Evolutionary conservation across 495 filamentous ascomycete genomes (phyloP).

Genomic region (Patellaria atrata): DNA sequence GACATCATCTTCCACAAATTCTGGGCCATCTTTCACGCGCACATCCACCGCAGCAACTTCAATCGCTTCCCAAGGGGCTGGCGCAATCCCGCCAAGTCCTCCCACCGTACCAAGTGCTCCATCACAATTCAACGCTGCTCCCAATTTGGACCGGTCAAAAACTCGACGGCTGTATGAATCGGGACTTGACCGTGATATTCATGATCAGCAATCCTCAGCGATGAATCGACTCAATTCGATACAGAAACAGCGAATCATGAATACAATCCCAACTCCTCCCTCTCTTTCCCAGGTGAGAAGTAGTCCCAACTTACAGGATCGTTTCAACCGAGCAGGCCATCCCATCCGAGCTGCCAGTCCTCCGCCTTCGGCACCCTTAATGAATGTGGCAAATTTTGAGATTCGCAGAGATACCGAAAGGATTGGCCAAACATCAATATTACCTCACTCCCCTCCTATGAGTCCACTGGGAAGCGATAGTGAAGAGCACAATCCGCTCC

Average conservation of each 20-base stretch:
- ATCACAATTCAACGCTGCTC: slow-evolving; percentile 23
- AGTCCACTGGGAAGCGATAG: slow-evolving; percentile 62
- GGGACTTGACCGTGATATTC: slow-evolving; percentile 60
- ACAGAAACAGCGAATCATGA: slow-evolving; percentile 39
- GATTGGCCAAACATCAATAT: slow-evolving; percentile 28
- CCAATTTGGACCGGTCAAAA: slow-evolving; percentile 35
- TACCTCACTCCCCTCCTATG: slow-evolving; percentile 43
- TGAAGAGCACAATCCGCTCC: slow-evolving; percentile 42
- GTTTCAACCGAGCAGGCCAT: slow-evolving; percentile 36
- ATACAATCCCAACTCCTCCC: slow-evolving; percentile 32
- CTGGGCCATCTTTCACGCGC: slow-evolving; percentile 50
- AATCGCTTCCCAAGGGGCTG: slow-evolving; percentile 56
- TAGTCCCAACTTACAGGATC: slow-evolving; percentile 41
- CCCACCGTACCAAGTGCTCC: slow-evolving; percentile 10
- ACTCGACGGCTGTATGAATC: slow-evolving; percentile 74
- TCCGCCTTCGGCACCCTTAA: slow-evolving; percentile 25
- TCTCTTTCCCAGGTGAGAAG: slow-evolving; percentile 35
- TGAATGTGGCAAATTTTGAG: slow-evolving; percentile 24
- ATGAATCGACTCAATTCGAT: slow-evolving; percentile 67
- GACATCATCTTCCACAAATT: slow-evolving; percentile 78
- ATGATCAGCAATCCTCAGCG: slow-evolving; percentile 66
- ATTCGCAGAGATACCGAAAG: slow-evolving; percentile 12
- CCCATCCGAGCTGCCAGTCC: slow-evolving; percentile 38
- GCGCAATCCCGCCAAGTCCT: slow-evolving; percentile 25
- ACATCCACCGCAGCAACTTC: slow-evolving; percentile 89